These are phyloP conservation scores for Ophiocordyceps polyrhachis-furcata DNA, from an alignment of 2,329 filamentous ascomycete genomes.

Conservation along the genomic window DNA sequence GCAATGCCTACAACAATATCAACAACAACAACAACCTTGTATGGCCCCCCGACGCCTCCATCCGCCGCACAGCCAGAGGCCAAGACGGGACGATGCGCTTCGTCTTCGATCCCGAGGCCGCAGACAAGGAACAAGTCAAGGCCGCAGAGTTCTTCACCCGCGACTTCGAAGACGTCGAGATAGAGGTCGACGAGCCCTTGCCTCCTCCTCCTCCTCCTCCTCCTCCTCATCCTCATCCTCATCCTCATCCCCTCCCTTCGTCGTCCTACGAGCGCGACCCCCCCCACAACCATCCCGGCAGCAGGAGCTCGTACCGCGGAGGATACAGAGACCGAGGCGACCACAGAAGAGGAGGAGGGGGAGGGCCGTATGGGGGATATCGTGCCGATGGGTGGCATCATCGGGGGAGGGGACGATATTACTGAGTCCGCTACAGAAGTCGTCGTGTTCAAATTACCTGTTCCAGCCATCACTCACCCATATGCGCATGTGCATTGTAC, in stretches of 20 bases:
- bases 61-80: constrained; percentile 18
- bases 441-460: too few species aligned
- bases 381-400: constrained; percentile 14
- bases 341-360: constrained; percentile 12
- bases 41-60: constrained; percentile 15
- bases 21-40: constrained; percentile 4
- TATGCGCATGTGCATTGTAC: too few species aligned
- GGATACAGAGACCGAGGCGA: constrained; percentile 5
- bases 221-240: too few species aligned
- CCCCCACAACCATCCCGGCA: not conserved
- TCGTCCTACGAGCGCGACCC: constrained; percentile 4
- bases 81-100: constrained; percentile 69
- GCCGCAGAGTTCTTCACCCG: constrained; percentile 52
- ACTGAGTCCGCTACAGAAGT: constrained; percentile 6
- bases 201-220: constrained; percentile 4
- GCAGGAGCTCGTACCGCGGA: constrained; percentile 8
- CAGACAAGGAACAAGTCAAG: constrained; percentile 48
- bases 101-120: constrained; percentile 65
- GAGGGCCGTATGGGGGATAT: constrained; percentile 15
- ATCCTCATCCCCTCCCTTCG: constrained; percentile 3
- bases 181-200: constrained; percentile 54
- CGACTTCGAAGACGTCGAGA: constrained; percentile 58
- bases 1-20: too few species aligned
- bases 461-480: too few species aligned
- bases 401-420: constrained; percentile 14